Evolutionary conservation across 495 filamentous ascomycete species (phyloP), one percentile per base, ranked within the genome.

Genomic region (Tetracladium marchalianum): DNA sequence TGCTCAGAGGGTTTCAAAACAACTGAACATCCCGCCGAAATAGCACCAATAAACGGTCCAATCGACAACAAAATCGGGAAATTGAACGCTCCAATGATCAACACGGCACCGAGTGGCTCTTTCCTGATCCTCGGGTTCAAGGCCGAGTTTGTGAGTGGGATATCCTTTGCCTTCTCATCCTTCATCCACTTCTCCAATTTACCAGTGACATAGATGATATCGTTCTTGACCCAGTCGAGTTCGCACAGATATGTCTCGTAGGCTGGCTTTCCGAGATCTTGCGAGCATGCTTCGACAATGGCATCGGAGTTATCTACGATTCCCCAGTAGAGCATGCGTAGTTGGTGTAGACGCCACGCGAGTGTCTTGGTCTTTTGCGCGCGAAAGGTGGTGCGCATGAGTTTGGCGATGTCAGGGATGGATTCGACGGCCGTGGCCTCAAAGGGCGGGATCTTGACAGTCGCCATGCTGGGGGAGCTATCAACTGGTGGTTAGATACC

Each of bases 51-150:
- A 31, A 93, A 59, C 11, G 92, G 90, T 7, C 77, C 75, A 18
- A 97, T 54, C 19, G 79, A 75, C 13, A 96, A 70, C 58, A 89
- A 83, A 56, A 94, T 65, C 35, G 92, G 92, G 64, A 84, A 95
- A 70, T 98, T 97, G 71, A 84, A 97, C 36, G 88, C 75, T 39
- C 90, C 92, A 60, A 98, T 90, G 52, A 96, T 79, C 52, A 97
- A 66, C 0, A 89, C 79, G 32, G 75, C 62, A 35, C 92, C 92
- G 36, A 97, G 58, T 11, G 92, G 92, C 55, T 97, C 92, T 69
- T 95, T 96, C 38, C 82, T 70, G 62, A 90, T 82, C 59, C 75
- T 81, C 17, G 89, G 85, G 38, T 66, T 80, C 67, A 89, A 69
- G 22, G 81, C 47, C 51, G 72, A 71, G 61, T 79, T 87, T 15